Percentiles rank a stretch among this genome's conserved stretches.
These are phyloP conservation scores for Mycosphaerella sp. DNA, from an alignment of 2,329 filamentous ascomycete genomes.

Conservation along the genomic window DNA sequence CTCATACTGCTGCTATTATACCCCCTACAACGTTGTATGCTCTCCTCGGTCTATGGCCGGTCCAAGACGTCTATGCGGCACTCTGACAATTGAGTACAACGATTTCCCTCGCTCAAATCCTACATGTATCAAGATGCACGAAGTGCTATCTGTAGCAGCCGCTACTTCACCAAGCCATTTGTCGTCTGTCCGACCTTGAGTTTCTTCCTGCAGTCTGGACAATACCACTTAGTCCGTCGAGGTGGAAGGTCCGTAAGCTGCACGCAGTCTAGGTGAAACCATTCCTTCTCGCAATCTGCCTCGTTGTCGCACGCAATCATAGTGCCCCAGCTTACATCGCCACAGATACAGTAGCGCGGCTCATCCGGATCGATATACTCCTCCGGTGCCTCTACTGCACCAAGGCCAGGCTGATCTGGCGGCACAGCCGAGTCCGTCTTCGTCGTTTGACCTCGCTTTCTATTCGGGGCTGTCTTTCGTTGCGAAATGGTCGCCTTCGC, in stretches of 20 bases:
- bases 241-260: constrained; percentile 61
- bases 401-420: constrained; percentile 9
- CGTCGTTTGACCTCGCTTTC: constrained; percentile 42
- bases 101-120: neutral
- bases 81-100: too few species aligned
- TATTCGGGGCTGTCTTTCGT: constrained; percentile 62
- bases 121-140: neutral
- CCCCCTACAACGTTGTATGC: too few species aligned
- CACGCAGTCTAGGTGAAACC: constrained; percentile 79
- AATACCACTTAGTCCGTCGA: constrained; percentile 76
- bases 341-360: constrained; percentile 69
- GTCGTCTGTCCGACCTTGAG: constrained; percentile 29
- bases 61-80: too few species aligned
- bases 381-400: constrained; percentile 19
- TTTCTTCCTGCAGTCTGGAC: constrained; percentile 63
- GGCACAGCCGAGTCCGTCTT: constrained; percentile 18
- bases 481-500: constrained; percentile 64
- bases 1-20: too few species aligned
- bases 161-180: constrained; percentile 26
- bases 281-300: constrained; percentile 72
- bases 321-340: constrained; percentile 70
- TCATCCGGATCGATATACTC: constrained; percentile 64
- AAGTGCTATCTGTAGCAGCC: neutral
- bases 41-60: too few species aligned
- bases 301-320: constrained; percentile 81